A percentile compares a stretch with the other conserved stretches of the same genome.
phyloP scores from a whole-genome alignment of 1,139 yeast species.

The Sugiyamaella japonica region DNA sequence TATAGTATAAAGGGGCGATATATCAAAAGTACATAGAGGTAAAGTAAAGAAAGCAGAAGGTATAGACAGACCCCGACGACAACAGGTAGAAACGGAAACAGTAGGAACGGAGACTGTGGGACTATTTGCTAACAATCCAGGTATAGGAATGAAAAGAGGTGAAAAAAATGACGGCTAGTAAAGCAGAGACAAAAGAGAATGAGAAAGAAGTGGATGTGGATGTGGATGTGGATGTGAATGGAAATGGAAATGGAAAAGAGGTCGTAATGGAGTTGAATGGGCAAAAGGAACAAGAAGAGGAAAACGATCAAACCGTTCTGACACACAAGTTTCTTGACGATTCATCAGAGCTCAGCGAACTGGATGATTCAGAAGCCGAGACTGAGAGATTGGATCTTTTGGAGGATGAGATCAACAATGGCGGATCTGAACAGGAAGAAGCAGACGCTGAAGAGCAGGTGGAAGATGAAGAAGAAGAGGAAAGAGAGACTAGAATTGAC shows the following conservation, averaged over 20 bases:
- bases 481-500: constrained; percentile 6
- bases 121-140: neutral
- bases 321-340: constrained; percentile 27
- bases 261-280: neutral
- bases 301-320: constrained; percentile 1
- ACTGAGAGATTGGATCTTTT: constrained; percentile 60
- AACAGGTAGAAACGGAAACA: no score
- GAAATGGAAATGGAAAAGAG: neutral
- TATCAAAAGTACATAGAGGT: no score
- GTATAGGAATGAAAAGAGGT: neutral
- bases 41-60: no score
- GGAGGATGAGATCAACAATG: constrained; percentile 27
- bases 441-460: constrained; percentile 11
- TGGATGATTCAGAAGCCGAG: constrained; percentile 72
- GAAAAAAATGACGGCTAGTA: neutral
- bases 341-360: constrained; percentile 59
- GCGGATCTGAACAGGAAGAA: constrained; percentile 23
- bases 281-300: neutral
- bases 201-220: neutral
- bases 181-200: neutral
- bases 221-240: neutral
- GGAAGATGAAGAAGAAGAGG: constrained; percentile 22
- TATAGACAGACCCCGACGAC: no score
- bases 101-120: no score
- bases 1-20: no score